A percentile compares a stretch with the other conserved stretches of the same genome.
These are phyloP conservation scores for Penicillium subrubescens DNA, from an alignment of 495 filamentous ascomycete genomes.

Conservation along the genomic window DNA sequence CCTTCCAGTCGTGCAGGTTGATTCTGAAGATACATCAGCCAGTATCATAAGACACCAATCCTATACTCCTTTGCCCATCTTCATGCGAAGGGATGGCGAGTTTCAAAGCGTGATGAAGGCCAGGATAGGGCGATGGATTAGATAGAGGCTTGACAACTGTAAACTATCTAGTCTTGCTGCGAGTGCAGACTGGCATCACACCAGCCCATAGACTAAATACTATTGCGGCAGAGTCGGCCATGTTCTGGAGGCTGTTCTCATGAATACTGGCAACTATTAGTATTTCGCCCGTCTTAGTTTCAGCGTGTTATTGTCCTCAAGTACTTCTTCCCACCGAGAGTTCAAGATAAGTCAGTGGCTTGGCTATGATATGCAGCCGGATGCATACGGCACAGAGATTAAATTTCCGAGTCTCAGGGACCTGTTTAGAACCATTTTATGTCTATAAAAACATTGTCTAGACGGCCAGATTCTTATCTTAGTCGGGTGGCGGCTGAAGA, in stretches of 20 bases:
- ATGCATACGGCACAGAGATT: neutral
- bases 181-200: neutral
- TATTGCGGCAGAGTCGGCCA: neutral
- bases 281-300: neutral
- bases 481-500: no score
- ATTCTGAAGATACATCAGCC: no score
- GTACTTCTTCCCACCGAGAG: neutral
- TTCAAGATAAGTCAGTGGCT: neutral
- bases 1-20: no score
- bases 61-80: no score
- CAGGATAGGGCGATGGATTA: no score
- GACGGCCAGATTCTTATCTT: no score
- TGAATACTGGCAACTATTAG: neutral
- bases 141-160: no score
- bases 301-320: neutral
- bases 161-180: no score
- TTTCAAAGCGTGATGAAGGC: no score
- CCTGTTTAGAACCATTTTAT: neutral
- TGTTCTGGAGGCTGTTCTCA: neutral
- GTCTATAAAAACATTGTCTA: neutral
- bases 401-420: no score
- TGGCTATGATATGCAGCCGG: neutral
- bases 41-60: no score
- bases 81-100: no score
- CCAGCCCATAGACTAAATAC: neutral